Conservation (phyloP, 23 red algal species). For the Gracilaria domingensis region DNA sequence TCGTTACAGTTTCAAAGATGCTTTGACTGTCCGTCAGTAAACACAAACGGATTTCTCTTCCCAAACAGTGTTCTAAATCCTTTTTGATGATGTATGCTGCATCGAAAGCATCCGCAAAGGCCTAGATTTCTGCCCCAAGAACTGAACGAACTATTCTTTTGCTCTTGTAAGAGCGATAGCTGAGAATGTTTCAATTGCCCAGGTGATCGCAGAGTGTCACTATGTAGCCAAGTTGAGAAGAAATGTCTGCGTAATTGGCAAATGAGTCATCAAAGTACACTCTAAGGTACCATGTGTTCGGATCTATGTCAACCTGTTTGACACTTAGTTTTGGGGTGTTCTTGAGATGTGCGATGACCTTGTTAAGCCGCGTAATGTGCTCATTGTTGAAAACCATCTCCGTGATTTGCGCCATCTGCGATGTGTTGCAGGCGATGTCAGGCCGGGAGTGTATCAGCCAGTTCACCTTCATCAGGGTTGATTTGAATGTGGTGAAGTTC, state of each 20-base stretch:
- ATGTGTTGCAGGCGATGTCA: neutral
- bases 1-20: conserved; percentile 13
- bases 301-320: neutral
- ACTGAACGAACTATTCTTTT: neutral
- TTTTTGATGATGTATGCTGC: conserved; percentile 19
- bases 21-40: conserved; percentile 27
- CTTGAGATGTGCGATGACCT: neutral
- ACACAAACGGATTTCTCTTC: neutral
- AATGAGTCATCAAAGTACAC: conserved; percentile 10
- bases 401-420: neutral
- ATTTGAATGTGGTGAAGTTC: neutral
- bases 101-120: conserved; percentile 40
- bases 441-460: neutral
- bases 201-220: neutral
- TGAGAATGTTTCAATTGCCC: neutral
- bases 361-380: neutral
- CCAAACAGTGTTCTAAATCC: neutral
- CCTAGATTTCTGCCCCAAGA: conserved; percentile 26
- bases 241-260: neutral
- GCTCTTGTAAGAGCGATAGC: conserved; percentile 1
- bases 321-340: neutral
- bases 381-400: neutral
- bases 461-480: neutral
- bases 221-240: conserved; percentile 21
- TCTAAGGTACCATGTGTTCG: neutral